A percentile compares a stretch with the other conserved stretches of the same genome.
Conservation (phyloP, 495 filamentous ascomycete genomes). For the Talaromyces nanjingensis region DNA sequence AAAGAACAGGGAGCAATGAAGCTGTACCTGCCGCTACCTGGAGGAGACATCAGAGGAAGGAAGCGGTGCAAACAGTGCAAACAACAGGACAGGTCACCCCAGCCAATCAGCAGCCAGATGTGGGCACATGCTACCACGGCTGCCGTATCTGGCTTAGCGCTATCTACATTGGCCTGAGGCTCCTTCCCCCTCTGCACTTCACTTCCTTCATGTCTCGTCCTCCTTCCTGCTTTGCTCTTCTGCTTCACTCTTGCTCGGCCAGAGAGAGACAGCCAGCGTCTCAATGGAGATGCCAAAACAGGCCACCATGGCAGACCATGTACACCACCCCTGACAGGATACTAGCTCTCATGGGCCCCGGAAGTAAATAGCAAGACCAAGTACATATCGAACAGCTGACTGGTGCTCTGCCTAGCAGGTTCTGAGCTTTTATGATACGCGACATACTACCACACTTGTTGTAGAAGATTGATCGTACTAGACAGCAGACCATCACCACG, state of each 20-base stretch:
- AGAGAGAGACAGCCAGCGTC: not conserved
- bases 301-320: not conserved
- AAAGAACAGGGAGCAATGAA: no score
- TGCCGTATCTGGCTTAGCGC: not conserved
- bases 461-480: not conserved
- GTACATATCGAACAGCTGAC: not conserved
- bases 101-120: not conserved
- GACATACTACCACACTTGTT: not conserved
- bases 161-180: not conserved
- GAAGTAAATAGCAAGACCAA: not conserved
- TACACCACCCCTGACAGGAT: not conserved
- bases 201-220: not conserved
- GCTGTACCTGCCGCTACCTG: not conserved
- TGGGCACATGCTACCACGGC: not conserved
- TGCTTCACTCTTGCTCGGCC: not conserved
- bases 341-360: not conserved
- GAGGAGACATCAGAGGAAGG: not conserved
- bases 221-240: not conserved
- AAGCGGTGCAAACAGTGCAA: not conserved
- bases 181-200: not conserved
- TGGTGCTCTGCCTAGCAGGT: not conserved
- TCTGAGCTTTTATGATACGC: not conserved
- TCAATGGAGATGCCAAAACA: not conserved
- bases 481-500: not conserved
- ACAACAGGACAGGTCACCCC: not conserved